Percentiles rank a stretch among this genome's conserved stretches.
Conservation (phyloP, 768 basidiomycete species). For the Lyophyllum semitale region DNA sequence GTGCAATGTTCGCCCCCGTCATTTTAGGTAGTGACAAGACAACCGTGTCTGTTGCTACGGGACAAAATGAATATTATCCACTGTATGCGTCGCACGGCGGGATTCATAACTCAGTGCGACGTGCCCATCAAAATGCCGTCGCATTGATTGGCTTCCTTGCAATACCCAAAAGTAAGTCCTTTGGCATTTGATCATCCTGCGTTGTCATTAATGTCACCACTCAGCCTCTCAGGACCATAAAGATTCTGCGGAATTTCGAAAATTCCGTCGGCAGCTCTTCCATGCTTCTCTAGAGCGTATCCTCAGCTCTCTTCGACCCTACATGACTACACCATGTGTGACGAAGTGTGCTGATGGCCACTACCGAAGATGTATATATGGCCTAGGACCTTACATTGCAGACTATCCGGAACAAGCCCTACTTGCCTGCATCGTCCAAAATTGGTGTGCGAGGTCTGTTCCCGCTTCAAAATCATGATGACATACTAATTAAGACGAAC, state of each 20-base stretch:
- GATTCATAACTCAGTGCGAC: conserved; percentile 2
- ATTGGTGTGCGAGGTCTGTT: no score
- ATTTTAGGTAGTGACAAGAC: conserved; percentile 30
- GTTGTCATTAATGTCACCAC: not conserved
- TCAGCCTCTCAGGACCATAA: not conserved
- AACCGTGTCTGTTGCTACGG: conserved; percentile 24
- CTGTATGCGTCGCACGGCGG: conserved; percentile 11
- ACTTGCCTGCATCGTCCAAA: no score
- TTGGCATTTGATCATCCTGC: not conserved
- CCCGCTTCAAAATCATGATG: no score
- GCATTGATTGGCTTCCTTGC: conserved; percentile 17
- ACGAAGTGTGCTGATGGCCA: no score
- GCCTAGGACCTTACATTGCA: no score
- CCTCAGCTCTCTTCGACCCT: not conserved
- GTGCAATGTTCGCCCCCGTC: conserved; percentile 20
- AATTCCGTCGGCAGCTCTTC: conserved; percentile 19
- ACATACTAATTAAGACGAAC: no score
- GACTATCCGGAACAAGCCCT: no score
- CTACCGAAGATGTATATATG: no score
- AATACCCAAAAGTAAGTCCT: conserved; percentile 25
- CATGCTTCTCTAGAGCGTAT: conserved; percentile 17
- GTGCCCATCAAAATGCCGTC: conserved; percentile 17
- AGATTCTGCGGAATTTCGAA: not conserved
- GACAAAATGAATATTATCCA: conserved; percentile 14
- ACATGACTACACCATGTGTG: not conserved